Base-by-base conservation (phyloP, 2,329 filamentous ascomycete genomes). In the Diaporthe destruens region DNA sequence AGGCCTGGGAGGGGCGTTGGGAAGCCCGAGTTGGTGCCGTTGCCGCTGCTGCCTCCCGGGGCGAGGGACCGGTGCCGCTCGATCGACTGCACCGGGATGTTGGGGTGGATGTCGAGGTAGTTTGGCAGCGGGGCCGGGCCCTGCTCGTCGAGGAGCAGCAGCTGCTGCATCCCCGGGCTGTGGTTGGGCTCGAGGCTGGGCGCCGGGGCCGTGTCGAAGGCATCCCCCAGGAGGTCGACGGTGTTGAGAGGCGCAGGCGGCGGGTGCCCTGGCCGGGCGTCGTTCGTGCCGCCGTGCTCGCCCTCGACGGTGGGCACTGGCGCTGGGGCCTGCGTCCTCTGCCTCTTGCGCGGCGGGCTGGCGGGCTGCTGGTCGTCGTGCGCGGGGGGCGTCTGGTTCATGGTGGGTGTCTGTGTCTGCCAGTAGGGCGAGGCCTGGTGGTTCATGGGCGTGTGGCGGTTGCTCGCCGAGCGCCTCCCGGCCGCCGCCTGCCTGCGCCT, bases 31-130 rank as follows among this genome's bases (percentile, higher is more conserved):
- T n/a, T 29, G 20, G 66, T 20, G 39, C 4, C 36, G 18, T 55
- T 32, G 8, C 6, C 34, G 23, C 12, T 12, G 39, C 39, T 12
- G 14, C 39, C 39, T 3, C 14, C 39, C 18, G 66, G 32, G 44
- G 55, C 23, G 47, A 47, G 12, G 29, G 53, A 53, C 14, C 25
- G 34, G 34, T 53, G 16, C 12, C 18, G 12, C 55, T 70, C 55
- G 18, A 61, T 18, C 14, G 68, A 70, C 55, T 53, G 55, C 6
- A 70, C 0, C 16, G 55, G 68, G 12, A 39, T 2, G 14, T 70
- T 34, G 2, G 55, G 44, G 14, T 61, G 9, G 2, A 61, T 18
- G 1, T 42, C 11, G 23, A 9, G 23, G 2, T 29, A 6, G 6
- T 53, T 16, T 9, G 54, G 29, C 29, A 29, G 29, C 2, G 29